These are phyloP conservation scores for Fibroporia radiculosa DNA, from an alignment of 768 basidiomycete species.

Conservation along the genomic window DNA sequence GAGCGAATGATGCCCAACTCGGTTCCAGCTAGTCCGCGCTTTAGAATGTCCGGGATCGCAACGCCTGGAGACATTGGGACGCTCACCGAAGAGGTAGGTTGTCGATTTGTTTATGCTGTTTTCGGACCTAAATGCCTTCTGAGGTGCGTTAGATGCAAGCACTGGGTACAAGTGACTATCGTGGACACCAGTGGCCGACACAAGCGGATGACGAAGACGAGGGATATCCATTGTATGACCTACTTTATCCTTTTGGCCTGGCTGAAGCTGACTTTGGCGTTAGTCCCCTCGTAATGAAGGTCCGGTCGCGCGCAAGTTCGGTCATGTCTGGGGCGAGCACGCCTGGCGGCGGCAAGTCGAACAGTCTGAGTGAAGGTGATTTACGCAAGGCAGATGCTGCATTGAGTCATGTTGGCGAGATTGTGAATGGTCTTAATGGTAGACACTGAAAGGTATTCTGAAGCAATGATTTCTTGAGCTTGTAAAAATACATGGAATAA, in stretches of 20 bases:
- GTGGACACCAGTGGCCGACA: constrained; percentile 55
- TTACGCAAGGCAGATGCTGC: constrained; percentile 83
- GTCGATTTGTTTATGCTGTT: neutral
- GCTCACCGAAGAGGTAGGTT: constrained; percentile 69
- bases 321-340: constrained; percentile 74
- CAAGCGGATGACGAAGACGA: constrained; percentile 81
- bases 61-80: constrained; percentile 95
- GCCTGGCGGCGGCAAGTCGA: constrained; percentile 74
- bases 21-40: constrained; percentile 82
- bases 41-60: constrained; percentile 64
- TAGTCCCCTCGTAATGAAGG: constrained; percentile 87
- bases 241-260: constrained; percentile 8
- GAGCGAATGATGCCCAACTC: constrained; percentile 65
- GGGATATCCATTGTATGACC: constrained; percentile 76
- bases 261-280: neutral
- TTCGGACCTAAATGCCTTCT: neutral
- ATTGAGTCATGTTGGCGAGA: constrained; percentile 49
- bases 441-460: constrained; percentile 1
- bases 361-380: constrained; percentile 83
- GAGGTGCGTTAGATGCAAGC: constrained; percentile 62
- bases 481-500: no score
- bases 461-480: no score
- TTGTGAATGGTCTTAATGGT: constrained; percentile 13
- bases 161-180: constrained; percentile 81
- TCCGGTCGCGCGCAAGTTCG: constrained; percentile 74